Evolutionary conservation across 768 basidiomycete genomes (phyloP), one percentile per base, ranked within the genome.

Genomic region (Daedalea quercina): DNA sequence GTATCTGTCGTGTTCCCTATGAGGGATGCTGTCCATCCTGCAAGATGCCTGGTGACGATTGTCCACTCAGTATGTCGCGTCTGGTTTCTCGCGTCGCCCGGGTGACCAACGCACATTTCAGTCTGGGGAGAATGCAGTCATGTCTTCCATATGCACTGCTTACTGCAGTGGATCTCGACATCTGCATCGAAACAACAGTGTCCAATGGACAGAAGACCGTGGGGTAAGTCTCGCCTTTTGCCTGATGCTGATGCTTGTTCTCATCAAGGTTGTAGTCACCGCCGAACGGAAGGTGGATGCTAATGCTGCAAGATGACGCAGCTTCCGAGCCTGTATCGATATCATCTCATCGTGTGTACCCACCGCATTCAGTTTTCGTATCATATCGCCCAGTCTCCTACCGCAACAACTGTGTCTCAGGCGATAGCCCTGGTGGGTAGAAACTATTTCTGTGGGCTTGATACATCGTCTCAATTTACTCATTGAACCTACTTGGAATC

Each of bases 71-170:
- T 93, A 61, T 63, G 84, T 76, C 12, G 50, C 24, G 44, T 33
- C 44, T 60, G 3, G 12, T 43, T 23, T 8, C 25, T 2, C n/a
- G 8, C 19, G 17, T 15, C 13, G 8, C 23, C 13, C 25, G 3
- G 20, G 26, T 54, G 23, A 56, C 44, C 26, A 8, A 45, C 9
- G 51, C 33, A 20, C 22, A n/a, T 47, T 11, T 48, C 58, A 98
- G 95, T 98, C 50, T 98, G 94, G 91, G 96, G 96, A 31, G 86
- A 96, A 70, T 99, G 95, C 65, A 91, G 84, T 6, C 96, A 98
- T 66, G 84, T 96, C 53, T 99, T 98, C 64, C 96, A 99, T 66
- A 94, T 97, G 91, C 95, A 99, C 67, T 98, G 95, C 70, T 72
- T 99, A 12, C 76, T 95, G 57, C 96, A 97, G 68, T 99, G 96